Evolutionary conservation across 495 filamentous ascomycete genomes (phyloP).

Genomic region (Hypoxylon fragiforme): DNA sequence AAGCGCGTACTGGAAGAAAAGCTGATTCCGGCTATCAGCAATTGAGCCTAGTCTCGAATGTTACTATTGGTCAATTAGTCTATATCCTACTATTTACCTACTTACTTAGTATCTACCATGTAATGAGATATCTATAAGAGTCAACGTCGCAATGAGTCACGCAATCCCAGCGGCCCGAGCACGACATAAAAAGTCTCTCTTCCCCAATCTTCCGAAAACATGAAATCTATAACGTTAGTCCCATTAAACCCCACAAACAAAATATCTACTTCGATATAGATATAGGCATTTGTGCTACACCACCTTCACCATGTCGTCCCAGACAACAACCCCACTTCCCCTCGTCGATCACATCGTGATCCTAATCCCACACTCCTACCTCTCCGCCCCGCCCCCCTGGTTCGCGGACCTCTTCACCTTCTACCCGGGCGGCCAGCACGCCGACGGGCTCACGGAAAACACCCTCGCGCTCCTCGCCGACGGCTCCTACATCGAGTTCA

Average conservation of each 20-base stretch:
- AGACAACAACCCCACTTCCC: constrained; percentile 21
- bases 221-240: constrained; percentile 1
- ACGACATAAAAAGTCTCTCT: constrained; percentile 9
- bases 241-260: not conserved
- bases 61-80: too few relatives aligned
- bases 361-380: constrained; percentile 50
- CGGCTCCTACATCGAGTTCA: constrained; percentile 62
- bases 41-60: too few relatives aligned
- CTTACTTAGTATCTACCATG: constrained; percentile 6
- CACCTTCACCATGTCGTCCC: constrained; percentile 4
- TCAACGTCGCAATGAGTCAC: constrained; percentile 27
- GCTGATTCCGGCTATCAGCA: constrained; percentile 16
- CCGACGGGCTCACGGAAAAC: constrained; percentile 58
- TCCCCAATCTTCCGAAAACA: not conserved
- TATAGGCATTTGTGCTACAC: not conserved
- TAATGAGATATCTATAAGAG: too few relatives aligned
- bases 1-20: constrained; percentile 54
- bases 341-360: constrained; percentile 62
- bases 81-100: too few relatives aligned
- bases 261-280: not conserved
- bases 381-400: constrained; percentile 49
- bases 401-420: constrained; percentile 56
- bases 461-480: constrained; percentile 59
- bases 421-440: constrained; percentile 56
- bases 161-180: constrained; percentile 20